Base-by-base conservation (phyloP, 208 protist genomes). In the Leishmania guyanensis region DNA sequence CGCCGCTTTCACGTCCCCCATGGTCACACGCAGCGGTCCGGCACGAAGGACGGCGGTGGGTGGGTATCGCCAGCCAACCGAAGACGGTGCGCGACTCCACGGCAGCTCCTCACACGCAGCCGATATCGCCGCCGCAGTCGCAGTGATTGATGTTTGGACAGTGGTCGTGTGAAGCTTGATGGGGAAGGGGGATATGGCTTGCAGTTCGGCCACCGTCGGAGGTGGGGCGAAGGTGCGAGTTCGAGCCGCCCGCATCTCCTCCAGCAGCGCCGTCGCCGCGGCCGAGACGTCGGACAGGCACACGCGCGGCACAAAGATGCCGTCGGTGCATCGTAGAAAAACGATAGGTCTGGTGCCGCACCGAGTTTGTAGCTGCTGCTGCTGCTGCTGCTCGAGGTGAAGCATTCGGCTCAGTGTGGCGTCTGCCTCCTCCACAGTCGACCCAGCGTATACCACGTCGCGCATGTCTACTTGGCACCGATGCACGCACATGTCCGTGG, bases 1-100 rank as follows among this genome's bases (percentile, higher is more conserved):
- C 9, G 82, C 82, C n/a, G 84, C 76, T 60, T 90, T 89, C 29
- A 92, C 50, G 46, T 94, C 91, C 4, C 89, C 89, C 50, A 90
- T 20, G 16, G 91, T 89, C 43, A 85, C 80, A 43, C 77, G 80
- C 16, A 48, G 48, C 16, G 46, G 65, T 20, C 74, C 78, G 62
- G 33, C 76, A 29, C 78, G 74, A 17, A 79, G 74, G 53, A 69
- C 65, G 5, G 75, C 85, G 60, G 48, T 73, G 72, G 72, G 53
- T 4, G 78, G 82, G 71, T 80, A 86, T 39, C 77, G 71, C 82
- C 82, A 86, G 20, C 73, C 82, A 36, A 80, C 74, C 54, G 82
- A 77, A 0, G 78, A 86, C 66, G 82, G 73, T 10, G 82, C 73
- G 17, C 82, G 78, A 46, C 82, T 86, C 82, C 82, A 86, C 43